These are phyloP conservation scores for Neurospora crassa DNA, from an alignment of 2,329 filamentous ascomycete genomes.

Conservation along the genomic window DNA sequence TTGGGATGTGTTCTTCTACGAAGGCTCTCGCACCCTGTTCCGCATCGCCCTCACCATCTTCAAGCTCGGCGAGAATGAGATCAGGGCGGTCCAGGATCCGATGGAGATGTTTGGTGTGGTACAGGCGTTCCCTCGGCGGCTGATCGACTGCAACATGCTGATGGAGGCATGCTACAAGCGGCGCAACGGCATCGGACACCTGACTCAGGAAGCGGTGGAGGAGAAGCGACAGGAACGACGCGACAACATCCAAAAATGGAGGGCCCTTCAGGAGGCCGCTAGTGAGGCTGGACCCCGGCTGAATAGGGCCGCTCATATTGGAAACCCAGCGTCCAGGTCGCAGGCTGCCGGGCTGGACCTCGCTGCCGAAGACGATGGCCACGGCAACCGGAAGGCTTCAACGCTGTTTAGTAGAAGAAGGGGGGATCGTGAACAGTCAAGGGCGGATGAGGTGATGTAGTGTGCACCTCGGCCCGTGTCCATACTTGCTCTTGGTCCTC, in stretches of 20 bases:
- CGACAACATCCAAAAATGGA: constrained; percentile 29
- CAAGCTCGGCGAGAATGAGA: constrained; percentile 75
- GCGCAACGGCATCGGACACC: constrained; percentile 68
- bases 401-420: constrained; percentile 36
- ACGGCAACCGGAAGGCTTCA: constrained; percentile 25
- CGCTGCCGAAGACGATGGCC: constrained; percentile 16
- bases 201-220: constrained; percentile 77
- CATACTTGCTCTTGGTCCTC: constrained; percentile 5
- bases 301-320: background rate
- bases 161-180: constrained; percentile 78
- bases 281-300: constrained; percentile 6
- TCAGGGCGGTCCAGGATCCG: constrained; percentile 69
- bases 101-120: constrained; percentile 97
- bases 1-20: constrained; percentile 94
- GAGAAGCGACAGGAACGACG: constrained; percentile 61
- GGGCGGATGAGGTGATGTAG: constrained; percentile 24
- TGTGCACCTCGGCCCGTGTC: constrained; percentile 17
- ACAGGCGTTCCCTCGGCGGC: constrained; percentile 70
- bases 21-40: constrained; percentile 89
- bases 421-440: constrained; percentile 25
- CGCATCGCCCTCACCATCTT: constrained; percentile 85
- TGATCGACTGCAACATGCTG: constrained; percentile 73
- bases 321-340: constrained; percentile 11
- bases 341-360: constrained; percentile 17
- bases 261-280: constrained; percentile 34